Evolutionary conservation across 2,329 filamentous ascomycete genomes (phyloP).

Genomic region (Monosporascus sp.): DNA sequence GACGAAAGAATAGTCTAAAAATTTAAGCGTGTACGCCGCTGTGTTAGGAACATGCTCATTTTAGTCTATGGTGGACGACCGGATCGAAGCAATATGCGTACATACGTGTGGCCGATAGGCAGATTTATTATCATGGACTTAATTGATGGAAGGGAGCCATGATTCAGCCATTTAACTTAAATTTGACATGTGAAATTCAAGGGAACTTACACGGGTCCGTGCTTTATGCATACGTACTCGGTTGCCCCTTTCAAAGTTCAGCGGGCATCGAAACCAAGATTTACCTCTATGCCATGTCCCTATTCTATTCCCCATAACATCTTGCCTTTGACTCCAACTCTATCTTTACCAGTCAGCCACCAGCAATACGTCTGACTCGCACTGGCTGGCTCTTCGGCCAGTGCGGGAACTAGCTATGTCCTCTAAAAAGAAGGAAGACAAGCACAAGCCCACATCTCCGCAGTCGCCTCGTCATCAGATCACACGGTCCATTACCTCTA

Average conservation of each 20-base stretch:
- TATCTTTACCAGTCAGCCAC: neutral
- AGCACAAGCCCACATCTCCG: conserved; percentile 27
- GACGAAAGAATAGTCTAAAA: too few species aligned
- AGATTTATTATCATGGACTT: too few species aligned
- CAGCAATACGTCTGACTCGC: neutral
- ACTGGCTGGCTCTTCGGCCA: neutral
- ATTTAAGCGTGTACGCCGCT: neutral
- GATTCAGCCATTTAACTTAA: neutral
- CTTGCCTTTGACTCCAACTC: neutral
- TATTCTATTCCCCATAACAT: neutral
- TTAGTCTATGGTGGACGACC: neutral
- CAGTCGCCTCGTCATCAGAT: conserved; percentile 44
- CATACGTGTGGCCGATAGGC: too few species aligned
- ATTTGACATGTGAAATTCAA: neutral
- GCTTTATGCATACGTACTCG: neutral
- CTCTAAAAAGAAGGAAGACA: conserved; percentile 20
- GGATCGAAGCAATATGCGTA: too few species aligned
- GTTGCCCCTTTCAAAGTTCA: neutral
- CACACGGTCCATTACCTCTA: conserved; percentile 52
- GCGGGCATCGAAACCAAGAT: too few species aligned
- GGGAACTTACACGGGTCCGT: neutral
- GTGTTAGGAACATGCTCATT: neutral
- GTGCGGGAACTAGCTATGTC: conserved; percentile 23
- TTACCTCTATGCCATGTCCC: neutral
- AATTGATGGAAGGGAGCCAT: too few species aligned